Conservation (phyloP, 345 rosid species). For the Rhizophora mangle region DNA sequence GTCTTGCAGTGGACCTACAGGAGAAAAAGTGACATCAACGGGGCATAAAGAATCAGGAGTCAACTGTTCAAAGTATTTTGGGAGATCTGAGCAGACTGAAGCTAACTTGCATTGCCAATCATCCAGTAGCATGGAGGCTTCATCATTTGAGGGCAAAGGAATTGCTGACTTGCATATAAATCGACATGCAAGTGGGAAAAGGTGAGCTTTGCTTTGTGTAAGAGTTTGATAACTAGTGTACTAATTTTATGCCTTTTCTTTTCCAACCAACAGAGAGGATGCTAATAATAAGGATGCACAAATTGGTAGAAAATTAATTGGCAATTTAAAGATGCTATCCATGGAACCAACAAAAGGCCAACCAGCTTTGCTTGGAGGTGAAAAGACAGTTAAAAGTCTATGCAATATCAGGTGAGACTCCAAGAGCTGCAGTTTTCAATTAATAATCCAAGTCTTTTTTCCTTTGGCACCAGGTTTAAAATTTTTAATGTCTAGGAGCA, state of each 20-base stretch:
- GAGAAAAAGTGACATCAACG: slow-evolving; percentile 18
- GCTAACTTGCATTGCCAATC: slow-evolving; percentile 30
- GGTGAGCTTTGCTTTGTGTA: slow-evolving; percentile 17
- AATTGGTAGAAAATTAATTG: slow-evolving; percentile 27
- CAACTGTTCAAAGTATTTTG: slow-evolving; percentile 33
- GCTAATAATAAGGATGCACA: slow-evolving; percentile 17
- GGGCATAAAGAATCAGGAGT: slow-evolving; percentile 40
- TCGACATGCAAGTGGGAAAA: slow-evolving; percentile 21
- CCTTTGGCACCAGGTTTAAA: neutral
- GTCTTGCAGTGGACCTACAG: slow-evolving; percentile 28
- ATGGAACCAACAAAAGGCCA: slow-evolving; percentile 16
- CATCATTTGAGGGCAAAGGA: slow-evolving; percentile 29
- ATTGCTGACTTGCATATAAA: slow-evolving; percentile 15
- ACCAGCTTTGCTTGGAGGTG: slow-evolving; percentile 30
- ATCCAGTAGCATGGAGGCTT: slow-evolving; percentile 25
- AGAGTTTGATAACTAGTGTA: neutral
- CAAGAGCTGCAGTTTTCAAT: neutral
- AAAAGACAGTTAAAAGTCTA: slow-evolving; percentile 25
- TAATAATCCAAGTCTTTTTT: neutral
- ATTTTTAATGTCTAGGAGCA: neutral
- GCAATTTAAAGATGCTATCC: slow-evolving; percentile 15
- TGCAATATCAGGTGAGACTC: slow-evolving; percentile 34
- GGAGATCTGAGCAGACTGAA: slow-evolving; percentile 30
- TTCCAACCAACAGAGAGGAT: slow-evolving; percentile 34
- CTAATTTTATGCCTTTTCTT: neutral